phyloP scores from a whole-genome alignment of 345 rosid species.

The Heritiera littoralis region DNA sequence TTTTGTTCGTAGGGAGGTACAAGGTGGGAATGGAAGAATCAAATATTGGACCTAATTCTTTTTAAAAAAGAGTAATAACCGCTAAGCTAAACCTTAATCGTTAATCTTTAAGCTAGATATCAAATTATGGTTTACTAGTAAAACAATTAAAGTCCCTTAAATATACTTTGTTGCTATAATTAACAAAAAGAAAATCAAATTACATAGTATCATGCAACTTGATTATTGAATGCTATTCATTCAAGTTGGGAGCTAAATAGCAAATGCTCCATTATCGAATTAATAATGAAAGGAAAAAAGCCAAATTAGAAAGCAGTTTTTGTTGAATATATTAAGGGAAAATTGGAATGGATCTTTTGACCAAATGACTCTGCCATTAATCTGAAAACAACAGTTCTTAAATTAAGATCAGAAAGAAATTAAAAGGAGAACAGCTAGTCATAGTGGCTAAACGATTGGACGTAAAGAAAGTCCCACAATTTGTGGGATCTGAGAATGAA shows the following conservation, averaged over 20 bases:
- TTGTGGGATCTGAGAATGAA: slow-evolving; percentile 11
- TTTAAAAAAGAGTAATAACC: too few relatives aligned
- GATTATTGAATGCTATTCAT: too few relatives aligned
- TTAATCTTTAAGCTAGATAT: too few relatives aligned
- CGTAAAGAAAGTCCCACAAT: neutral
- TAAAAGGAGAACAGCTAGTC: neutral
- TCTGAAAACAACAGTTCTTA: neutral
- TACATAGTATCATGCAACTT: too few relatives aligned
- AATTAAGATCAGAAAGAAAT: neutral
- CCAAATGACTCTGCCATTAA: slow-evolving; percentile 13
- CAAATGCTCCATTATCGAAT: neutral
- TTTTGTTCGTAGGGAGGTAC: too few relatives aligned
- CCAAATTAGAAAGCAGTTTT: neutral
- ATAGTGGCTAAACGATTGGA: neutral
- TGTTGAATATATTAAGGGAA: neutral
- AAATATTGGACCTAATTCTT: too few relatives aligned
- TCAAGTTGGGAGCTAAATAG: neutral
- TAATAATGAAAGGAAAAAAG: neutral
- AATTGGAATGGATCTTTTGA: slow-evolving; percentile 21
- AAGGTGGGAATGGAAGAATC: too few relatives aligned
- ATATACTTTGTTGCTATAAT: too few relatives aligned
- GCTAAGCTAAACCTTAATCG: too few relatives aligned
- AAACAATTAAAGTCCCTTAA: too few relatives aligned
- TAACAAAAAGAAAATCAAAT: too few relatives aligned
- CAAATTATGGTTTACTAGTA: too few relatives aligned